Evolutionary conservation across 1,284 basidiomycete species (phyloP).

Genomic region (Ganoderma resinaceum): DNA sequence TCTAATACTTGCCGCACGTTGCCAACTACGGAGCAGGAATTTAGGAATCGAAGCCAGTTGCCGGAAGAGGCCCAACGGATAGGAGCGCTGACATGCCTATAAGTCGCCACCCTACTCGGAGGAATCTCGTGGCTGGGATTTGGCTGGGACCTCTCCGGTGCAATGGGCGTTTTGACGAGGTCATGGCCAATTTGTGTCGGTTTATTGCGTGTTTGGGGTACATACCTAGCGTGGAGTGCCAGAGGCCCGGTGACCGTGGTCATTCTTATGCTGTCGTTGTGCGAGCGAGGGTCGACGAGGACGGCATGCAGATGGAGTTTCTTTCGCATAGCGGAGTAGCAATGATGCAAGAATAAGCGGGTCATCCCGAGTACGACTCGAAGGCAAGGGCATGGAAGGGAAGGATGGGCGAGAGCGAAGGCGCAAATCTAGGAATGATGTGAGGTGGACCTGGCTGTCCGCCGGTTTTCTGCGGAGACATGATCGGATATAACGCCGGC

Average conservation of each 20-base stretch:
- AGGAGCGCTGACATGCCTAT: constrained; percentile 2
- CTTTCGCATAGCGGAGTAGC: background rate
- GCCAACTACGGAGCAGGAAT: background rate
- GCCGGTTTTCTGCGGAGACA: constrained; percentile 16
- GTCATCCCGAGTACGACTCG: constrained; percentile 10
- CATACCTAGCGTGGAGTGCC: background rate
- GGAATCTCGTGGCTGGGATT: background rate
- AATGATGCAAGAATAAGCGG: background rate
- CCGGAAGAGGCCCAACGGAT: background rate
- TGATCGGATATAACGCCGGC: constrained; percentile 23
- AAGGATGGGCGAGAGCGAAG: constrained; percentile 15
- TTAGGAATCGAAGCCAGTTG: background rate
- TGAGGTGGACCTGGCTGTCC: constrained; percentile 24
- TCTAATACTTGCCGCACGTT: background rate
- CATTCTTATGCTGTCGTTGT: background rate
- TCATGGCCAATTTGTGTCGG: background rate
- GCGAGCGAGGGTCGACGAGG: constrained; percentile 18
- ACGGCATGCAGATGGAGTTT: constrained; percentile 16
- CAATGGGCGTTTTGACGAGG: background rate
- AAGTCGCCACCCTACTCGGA: constrained; percentile 6
- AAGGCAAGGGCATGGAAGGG: constrained; percentile 14
- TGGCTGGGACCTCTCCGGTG: background rate
- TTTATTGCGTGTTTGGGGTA: background rate
- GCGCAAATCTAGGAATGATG: constrained; percentile 26
- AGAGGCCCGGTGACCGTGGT: constrained; percentile 3